A percentile compares a stretch with the other conserved stretches of the same genome.
Conservation (phyloP, 2,329 filamentous ascomycete species). For the Septoria linicola region DNA sequence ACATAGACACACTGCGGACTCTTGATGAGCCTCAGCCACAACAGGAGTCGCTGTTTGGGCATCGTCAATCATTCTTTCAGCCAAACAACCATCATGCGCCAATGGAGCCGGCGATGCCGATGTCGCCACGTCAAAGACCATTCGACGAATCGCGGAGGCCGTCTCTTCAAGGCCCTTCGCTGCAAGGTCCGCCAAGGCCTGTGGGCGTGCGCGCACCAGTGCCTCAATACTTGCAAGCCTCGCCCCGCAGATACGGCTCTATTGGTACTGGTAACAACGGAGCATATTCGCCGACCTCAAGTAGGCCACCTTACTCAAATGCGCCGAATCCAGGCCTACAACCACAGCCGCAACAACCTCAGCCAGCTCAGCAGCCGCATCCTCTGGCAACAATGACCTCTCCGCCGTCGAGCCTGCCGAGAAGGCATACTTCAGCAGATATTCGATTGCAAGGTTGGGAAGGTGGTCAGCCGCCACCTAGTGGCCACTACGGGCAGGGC, state of each 20-base stretch:
- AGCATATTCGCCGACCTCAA: conserved; percentile 68
- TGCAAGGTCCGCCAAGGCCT: conserved; percentile 49
- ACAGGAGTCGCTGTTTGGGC: conserved; percentile 52
- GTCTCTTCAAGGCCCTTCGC: conserved; percentile 58
- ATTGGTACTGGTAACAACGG: conserved; percentile 63
- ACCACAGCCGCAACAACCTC: conserved; percentile 60
- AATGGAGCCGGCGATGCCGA: conserved; percentile 49
- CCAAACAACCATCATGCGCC: conserved; percentile 24
- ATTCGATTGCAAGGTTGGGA: conserved; percentile 72
- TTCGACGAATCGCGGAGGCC: conserved; percentile 78
- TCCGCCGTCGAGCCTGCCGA: conserved; percentile 66
- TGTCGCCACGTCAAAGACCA: conserved; percentile 83
- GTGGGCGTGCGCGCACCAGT: conserved; percentile 74
- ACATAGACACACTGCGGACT: conserved; percentile 58
- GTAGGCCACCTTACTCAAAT: conserved; percentile 57
- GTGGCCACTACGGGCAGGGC: conserved; percentile 45
- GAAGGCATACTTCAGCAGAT: conserved; percentile 91
- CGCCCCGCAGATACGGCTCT: conserved; percentile 81
- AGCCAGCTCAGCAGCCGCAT: conserved; percentile 60
- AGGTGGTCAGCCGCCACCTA: conserved; percentile 64
- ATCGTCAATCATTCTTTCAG: conserved; percentile 45
- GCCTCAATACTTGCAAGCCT: conserved; percentile 76
- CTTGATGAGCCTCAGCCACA: conserved; percentile 51
- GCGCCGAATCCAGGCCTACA: conserved; percentile 39
- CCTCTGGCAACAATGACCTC: conserved; percentile 58